Conservation (phyloP, 2,329 filamentous ascomycete species). For the Echinosphaeria canescens region DNA sequence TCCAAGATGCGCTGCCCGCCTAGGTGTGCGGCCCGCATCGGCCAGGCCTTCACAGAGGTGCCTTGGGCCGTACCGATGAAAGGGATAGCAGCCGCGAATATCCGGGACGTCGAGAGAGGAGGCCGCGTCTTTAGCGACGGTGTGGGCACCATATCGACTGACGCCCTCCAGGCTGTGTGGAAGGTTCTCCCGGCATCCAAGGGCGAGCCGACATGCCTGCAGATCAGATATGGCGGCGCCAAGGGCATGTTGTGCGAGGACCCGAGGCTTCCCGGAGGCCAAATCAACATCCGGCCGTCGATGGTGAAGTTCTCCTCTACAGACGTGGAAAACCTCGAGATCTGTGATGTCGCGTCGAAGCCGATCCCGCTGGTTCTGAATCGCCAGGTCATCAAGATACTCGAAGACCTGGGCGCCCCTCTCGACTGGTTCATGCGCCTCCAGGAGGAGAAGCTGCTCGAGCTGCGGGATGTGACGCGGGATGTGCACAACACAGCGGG, state of each 20-base stretch:
- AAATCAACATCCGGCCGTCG: slow-evolving; percentile 42
- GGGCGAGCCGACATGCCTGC: slow-evolving; percentile 40
- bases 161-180: slow-evolving; percentile 38
- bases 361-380: slow-evolving; percentile 54
- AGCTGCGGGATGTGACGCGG: slow-evolving; percentile 35
- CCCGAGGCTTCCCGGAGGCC: slow-evolving; percentile 28
- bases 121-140: slow-evolving; percentile 56
- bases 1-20: slow-evolving; percentile 25
- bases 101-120: slow-evolving; percentile 27
- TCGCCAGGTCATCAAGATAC: slow-evolving; percentile 63
- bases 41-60: slow-evolving; percentile 56
- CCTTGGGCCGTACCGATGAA: slow-evolving; percentile 33
- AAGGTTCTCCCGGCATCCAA: slow-evolving; percentile 21
- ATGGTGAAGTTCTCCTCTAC: slow-evolving; percentile 60
- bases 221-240: slow-evolving; percentile 51
- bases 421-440: slow-evolving; percentile 36
- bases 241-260: slow-evolving; percentile 68
- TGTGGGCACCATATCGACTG: slow-evolving; percentile 48
- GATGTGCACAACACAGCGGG: slow-evolving; percentile 36
- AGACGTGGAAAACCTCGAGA: slow-evolving; percentile 35
- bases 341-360: slow-evolving; percentile 46
- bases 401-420: slow-evolving; percentile 53
- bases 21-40: slow-evolving; percentile 34
- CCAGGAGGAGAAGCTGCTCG: slow-evolving; percentile 38
- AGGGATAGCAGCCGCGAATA: slow-evolving; percentile 12